Evolutionary conservation across 2,329 filamentous ascomycete genomes (phyloP).

Genomic region (Diaporthe helianthi): DNA sequence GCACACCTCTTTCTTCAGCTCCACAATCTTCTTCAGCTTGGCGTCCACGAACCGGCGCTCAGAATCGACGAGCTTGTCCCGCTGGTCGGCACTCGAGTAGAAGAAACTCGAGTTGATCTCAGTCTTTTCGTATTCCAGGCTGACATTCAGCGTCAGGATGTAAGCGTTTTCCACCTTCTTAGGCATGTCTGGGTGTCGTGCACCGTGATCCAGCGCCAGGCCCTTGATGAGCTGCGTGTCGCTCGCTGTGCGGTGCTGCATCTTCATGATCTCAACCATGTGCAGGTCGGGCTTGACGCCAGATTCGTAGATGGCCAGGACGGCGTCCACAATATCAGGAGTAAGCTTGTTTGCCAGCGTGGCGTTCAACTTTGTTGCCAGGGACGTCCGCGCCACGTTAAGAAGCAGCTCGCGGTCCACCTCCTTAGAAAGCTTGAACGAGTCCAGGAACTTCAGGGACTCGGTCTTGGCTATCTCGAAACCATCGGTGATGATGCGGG

Average conservation of each 20-base stretch:
- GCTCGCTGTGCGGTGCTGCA: constrained; percentile 96
- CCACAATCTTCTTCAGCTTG: constrained; percentile 96
- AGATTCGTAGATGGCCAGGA: constrained; percentile 89
- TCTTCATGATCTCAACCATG: constrained; percentile 99
- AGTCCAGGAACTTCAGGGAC: constrained; percentile 91
- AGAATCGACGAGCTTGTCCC: constrained; percentile 97
- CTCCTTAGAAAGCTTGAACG: constrained; percentile 87
- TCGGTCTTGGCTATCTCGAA: constrained; percentile 97
- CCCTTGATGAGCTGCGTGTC: constrained; percentile 96
- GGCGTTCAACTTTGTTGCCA: constrained; percentile 93
- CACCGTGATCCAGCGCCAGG: constrained; percentile 91
- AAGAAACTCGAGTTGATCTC: constrained; percentile 99
- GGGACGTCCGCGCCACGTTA: constrained; percentile 90
- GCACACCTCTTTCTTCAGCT: constrained; percentile 97
- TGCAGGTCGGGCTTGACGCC: constrained; percentile 94
- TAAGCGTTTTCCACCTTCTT: constrained; percentile 95
- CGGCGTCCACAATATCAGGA: constrained; percentile 93
- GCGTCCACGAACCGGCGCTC: constrained; percentile 95
- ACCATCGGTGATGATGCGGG: constrained; percentile 94
- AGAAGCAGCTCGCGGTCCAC: constrained; percentile 94
- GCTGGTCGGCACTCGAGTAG: constrained; percentile 95
- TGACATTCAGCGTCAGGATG: constrained; percentile 95
- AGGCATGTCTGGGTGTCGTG: constrained; percentile 97
- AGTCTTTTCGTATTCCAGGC: constrained; percentile 97
- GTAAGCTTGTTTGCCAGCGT: constrained; percentile 90